Base-by-base conservation (phyloP, 2,329 filamentous ascomycete genomes). In the Penicillium crustosum region DNA sequence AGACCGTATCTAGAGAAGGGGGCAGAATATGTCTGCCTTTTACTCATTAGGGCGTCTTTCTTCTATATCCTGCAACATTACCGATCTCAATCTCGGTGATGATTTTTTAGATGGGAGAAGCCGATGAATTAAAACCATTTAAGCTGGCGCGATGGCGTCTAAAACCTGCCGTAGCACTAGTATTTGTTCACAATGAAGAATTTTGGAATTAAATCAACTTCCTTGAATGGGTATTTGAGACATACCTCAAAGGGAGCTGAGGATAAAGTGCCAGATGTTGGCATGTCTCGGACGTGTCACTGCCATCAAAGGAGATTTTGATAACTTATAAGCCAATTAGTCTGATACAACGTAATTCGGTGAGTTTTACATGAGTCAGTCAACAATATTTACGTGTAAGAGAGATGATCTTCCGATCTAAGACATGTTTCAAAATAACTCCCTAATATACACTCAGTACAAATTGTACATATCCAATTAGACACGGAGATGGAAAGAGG, bases 401-500 rank as follows among this genome's bases (percentile, higher is more conserved):
- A 57, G 29, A 41, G 27, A 53, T 38, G 19, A 23, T 25, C 15
- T 43, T 53, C 33, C 13, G 23, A 44, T 53, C 44, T 42, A 53
- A 44, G 50, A 50, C 43, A 57, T 23, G 23, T 45, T 49, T 52
- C 29, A 25, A 57, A 21, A 53, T 35, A 47, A 55, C 53, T 58
- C 64, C 60, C 60, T 70, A 69, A 62, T 69, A 67, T 69, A 68
- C 67, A 70, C 50, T 57, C 49, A 13, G 50, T 65, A 67, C 63
- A 68, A 19, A 10, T 45, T 53, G 42, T 49, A 60, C 45, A 43
- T 33, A 53, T 38, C 53, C 44, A 47, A 25, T 27, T 42, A n/a
- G 25, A 48, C 54, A 57, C 10, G 35, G 36, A 57, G 36, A 50
- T 58, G 48, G 57, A 60, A n/a, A 43, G 39, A 23, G 31, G 41